Evolutionary conservation across 768 basidiomycete genomes (phyloP).

Genomic region (Leccinum aurantiacum): DNA sequence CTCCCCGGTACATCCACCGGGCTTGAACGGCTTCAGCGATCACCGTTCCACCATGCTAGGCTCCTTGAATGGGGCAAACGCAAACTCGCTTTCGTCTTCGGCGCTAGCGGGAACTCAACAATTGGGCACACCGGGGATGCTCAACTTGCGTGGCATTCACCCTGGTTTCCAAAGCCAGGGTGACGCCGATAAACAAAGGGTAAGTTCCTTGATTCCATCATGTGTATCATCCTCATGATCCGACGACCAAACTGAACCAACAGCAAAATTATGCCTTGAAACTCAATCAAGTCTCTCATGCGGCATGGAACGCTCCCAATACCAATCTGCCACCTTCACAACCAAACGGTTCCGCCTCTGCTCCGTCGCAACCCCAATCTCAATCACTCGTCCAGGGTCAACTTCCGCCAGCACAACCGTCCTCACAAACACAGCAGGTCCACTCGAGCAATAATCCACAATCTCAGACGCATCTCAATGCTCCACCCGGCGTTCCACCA

Average conservation of each 20-base stretch:
- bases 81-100: slow-evolving; percentile 22
- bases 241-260: slow-evolving; percentile 1
- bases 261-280: slow-evolving; percentile 64
- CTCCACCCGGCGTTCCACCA: slow-evolving; percentile 50
- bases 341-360: slow-evolving; percentile 28
- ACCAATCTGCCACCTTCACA: slow-evolving; percentile 41
- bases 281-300: slow-evolving; percentile 59
- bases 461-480: slow-evolving; percentile 47
- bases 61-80: slow-evolving; percentile 36
- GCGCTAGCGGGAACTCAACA: slow-evolving; percentile 45
- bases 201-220: slow-evolving; percentile 38
- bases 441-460: slow-evolving; percentile 35
- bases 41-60: slow-evolving; percentile 61
- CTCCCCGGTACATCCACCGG: slow-evolving; percentile 60
- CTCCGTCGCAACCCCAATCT: slow-evolving; percentile 21
- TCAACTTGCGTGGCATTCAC: slow-evolving; percentile 50
- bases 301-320: slow-evolving; percentile 65
- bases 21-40: slow-evolving; percentile 64
- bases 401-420: slow-evolving; percentile 22
- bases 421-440: slow-evolving; percentile 30
- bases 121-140: slow-evolving; percentile 62
- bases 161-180: slow-evolving; percentile 52
- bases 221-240: neutral
- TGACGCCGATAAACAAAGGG: slow-evolving; percentile 69
- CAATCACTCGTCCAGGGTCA: slow-evolving; percentile 28